Base-by-base conservation (phyloP, 2,329 filamentous ascomycete species). In the Talaromyces verruculosus region DNA sequence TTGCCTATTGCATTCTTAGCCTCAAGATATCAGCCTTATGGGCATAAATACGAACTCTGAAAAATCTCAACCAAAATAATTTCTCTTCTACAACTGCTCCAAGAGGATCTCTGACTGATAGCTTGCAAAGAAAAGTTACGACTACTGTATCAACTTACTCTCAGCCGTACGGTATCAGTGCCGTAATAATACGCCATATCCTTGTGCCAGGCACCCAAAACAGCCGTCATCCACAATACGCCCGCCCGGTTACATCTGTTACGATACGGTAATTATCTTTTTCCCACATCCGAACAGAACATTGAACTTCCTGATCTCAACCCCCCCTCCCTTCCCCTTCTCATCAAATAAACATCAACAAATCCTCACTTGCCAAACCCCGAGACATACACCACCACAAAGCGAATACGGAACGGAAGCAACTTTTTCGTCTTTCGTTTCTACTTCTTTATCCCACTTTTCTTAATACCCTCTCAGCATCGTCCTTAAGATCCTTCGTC, bases 391-490 rank as follows among this genome's bases (percentile, higher is more conserved):
- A 58, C n/a, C 30, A 22, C 59, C 59, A 47, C 57, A 41, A 15
- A 33, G 7, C 22, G 8, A 45, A 59, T 30, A 43, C 25, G 57
- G 39, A 5, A 59, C 57, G 3, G 13, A 59, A 25, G n/a, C 15
- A 28, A 28, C 5, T 6, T 41, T n/a, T n/a, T 53, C 25, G 22
- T 59, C 17, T 57, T 8, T 59, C 57, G 33, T 47, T 33, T 30
- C 22, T 49, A 7, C 8, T 11, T 41, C 17, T 64, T 33, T 41
- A 25, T 33, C 25, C 35, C 4, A 22, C 15, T 13, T 53, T 25
- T n/a, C 25, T 55, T 25, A 63, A 53, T 69, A 65, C 66, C 65
- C 55, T 45, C 41, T 28, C 63, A 65, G 57, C 68, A 64, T 67
- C 67, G 57, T 61, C 67, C 65, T 63, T 55, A 37, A 53, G 68